Evolutionary conservation across 2,329 filamentous ascomycete species (phyloP).

Genomic region (Sporothrix schenckii): DNA sequence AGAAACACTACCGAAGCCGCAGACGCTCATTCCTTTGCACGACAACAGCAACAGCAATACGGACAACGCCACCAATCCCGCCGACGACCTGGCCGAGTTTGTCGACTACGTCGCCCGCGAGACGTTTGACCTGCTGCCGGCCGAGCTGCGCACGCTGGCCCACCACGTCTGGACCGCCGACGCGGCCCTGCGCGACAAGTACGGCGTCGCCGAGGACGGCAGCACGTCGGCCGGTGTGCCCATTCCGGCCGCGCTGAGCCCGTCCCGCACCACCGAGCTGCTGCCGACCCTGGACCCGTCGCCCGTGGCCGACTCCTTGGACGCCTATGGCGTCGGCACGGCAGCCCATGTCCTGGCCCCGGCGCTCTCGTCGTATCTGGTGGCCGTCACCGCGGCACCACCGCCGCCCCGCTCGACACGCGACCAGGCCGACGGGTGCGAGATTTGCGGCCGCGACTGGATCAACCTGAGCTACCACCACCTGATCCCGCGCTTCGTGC

Average conservation of each 20-base stretch:
- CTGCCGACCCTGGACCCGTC: conserved; percentile 58
- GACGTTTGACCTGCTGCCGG: conserved; percentile 68
- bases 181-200: conserved; percentile 53
- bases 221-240: background rate
- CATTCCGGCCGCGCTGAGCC: conserved; percentile 51
- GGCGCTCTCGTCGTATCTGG: conserved; percentile 65
- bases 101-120: conserved; percentile 75
- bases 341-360: conserved; percentile 63
- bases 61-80: conserved; percentile 36
- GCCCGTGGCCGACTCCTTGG: conserved; percentile 66
- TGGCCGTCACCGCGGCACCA: conserved; percentile 60
- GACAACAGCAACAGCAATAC: conserved; percentile 37
- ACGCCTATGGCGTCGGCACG: conserved; percentile 64
- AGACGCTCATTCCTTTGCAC: conserved; percentile 17
- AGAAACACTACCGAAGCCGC: conserved; percentile 25
- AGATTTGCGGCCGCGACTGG: conserved; percentile 75
- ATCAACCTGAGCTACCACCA: conserved; percentile 82
- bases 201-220: conserved; percentile 46
- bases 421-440: conserved; percentile 60
- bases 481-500: conserved; percentile 76
- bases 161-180: conserved; percentile 59
- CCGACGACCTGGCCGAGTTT: conserved; percentile 76
- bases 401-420: conserved; percentile 64
- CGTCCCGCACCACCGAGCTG: conserved; percentile 53
- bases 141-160: conserved; percentile 62